These are phyloP conservation scores for Gyrodon lividus DNA, from an alignment of 768 basidiomycete species.

Conservation along the genomic window DNA sequence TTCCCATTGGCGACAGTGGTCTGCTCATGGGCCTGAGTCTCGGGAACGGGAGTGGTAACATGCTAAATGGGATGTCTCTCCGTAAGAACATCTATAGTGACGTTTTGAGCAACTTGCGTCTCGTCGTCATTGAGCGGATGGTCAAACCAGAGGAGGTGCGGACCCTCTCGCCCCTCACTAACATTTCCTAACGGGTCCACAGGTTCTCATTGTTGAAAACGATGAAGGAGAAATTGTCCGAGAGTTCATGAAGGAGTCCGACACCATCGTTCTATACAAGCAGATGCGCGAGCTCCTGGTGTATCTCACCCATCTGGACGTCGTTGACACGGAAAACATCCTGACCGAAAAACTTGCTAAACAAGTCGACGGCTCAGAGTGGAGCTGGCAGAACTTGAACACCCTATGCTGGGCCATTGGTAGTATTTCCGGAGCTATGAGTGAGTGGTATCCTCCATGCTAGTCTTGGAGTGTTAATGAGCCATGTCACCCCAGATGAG, in stretches of 20 bases:
- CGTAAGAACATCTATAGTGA: slow-evolving; percentile 96
- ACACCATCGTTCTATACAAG: slow-evolving; percentile 99
- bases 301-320: slow-evolving; percentile 96
- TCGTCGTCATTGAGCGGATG: slow-evolving; percentile 98
- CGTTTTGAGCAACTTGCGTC: slow-evolving; percentile 87
- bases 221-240: slow-evolving; percentile 99
- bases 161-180: slow-evolving; percentile 1
- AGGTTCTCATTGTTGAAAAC: slow-evolving; percentile 98
- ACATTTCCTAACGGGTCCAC: slow-evolving; percentile 8
- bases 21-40: slow-evolving; percentile 88
- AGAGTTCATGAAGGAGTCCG: slow-evolving; percentile 98
- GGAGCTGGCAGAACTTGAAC: slow-evolving; percentile 99
- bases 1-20: slow-evolving; percentile 85
- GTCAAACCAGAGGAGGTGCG: slow-evolving; percentile 98
- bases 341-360: slow-evolving; percentile 95
- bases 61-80: slow-evolving; percentile 75
- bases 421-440: slow-evolving; percentile 99
- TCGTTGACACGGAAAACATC: slow-evolving; percentile 93
- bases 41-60: slow-evolving; percentile 57
- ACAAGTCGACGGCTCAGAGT: slow-evolving; percentile 96
- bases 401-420: slow-evolving; percentile 99
- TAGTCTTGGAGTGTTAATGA: background rate
- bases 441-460: slow-evolving; percentile 46
- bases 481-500: slow-evolving; percentile 61
- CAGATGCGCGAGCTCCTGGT: slow-evolving; percentile 97